Evolutionary conservation across 441 rosid genomes (phyloP).

Genomic region (Eruca vesicaria): DNA sequence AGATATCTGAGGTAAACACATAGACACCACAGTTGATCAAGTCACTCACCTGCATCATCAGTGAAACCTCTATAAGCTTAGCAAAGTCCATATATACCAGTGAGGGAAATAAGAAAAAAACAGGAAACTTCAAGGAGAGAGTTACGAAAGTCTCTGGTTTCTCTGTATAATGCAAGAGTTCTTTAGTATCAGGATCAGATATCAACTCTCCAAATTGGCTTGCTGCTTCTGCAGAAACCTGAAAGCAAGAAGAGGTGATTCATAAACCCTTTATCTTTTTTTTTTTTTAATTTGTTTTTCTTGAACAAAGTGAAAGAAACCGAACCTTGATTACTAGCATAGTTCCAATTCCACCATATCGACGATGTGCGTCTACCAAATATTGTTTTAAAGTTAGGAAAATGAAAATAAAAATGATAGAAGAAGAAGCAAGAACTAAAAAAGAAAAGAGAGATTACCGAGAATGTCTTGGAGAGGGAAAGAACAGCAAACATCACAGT

Average conservation of each 20-base stretch:
- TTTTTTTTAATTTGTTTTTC: neutral
- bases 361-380: constrained; percentile 70
- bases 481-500: constrained; percentile 91
- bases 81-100: neutral
- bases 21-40: constrained; percentile 89
- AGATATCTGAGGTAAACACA: constrained; percentile 70
- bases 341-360: constrained; percentile 83
- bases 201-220: constrained; percentile 86
- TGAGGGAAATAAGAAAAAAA: neutral
- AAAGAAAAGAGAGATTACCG: constrained; percentile 43
- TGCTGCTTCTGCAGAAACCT: constrained; percentile 96
- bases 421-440: neutral
- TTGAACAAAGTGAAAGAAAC: neutral
- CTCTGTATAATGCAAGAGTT: constrained; percentile 85
- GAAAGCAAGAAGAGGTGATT: neutral
- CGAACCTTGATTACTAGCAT: constrained; percentile 80
- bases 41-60: constrained; percentile 72
- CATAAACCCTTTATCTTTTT: neutral
- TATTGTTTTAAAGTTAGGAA: neutral
- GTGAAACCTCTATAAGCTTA: neutral
- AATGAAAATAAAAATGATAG: neutral
- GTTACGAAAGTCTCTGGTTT: constrained; percentile 95
- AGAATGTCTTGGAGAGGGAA: constrained; percentile 83
- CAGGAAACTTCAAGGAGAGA: neutral
- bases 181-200: constrained; percentile 78